These are phyloP conservation scores for Brettanomyces bruxellensis DNA, from an alignment of 805 yeast species.

Conservation along the genomic window DNA sequence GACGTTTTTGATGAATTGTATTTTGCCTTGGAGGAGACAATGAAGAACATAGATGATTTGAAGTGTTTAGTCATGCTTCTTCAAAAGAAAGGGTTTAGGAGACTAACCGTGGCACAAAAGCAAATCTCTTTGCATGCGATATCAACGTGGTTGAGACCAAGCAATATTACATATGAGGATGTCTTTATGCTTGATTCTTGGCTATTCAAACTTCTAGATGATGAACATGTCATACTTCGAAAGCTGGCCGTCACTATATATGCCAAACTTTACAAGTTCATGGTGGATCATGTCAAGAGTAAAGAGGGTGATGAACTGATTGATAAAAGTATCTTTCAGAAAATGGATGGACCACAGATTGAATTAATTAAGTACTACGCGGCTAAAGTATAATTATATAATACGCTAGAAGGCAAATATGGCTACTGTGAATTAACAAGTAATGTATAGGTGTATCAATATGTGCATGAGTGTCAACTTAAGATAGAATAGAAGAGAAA, in stretches of 20 bases:
- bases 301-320: conserved; percentile 14
- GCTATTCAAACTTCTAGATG: conserved; percentile 21
- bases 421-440: too few relatives aligned
- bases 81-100: conserved; percentile 2
- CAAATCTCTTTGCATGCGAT: conserved; percentile 11
- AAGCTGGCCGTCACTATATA: conserved; percentile 30
- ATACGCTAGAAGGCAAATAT: background rate
- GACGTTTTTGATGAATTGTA: conserved; percentile 10
- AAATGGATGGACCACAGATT: conserved; percentile 33
- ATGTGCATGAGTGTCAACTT: background rate
- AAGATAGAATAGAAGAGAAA: too few relatives aligned
- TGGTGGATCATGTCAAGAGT: conserved; percentile 7
- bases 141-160: conserved; percentile 4
- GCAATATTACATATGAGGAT: conserved; percentile 12
- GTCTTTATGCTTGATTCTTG: conserved; percentile 25
- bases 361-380: conserved; percentile 40
- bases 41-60: conserved; percentile 26
- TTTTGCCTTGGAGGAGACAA: conserved; percentile 28
- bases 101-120: conserved; percentile 15
- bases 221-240: conserved; percentile 29
- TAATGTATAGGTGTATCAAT: background rate
- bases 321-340: conserved; percentile 26
- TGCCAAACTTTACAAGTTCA: conserved; percentile 21
- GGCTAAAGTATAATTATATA: background rate
- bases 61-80: conserved; percentile 30